These are phyloP conservation scores for Clitopilus hobsonii DNA, from an alignment of 768 basidiomycete species.

Conservation along the genomic window DNA sequence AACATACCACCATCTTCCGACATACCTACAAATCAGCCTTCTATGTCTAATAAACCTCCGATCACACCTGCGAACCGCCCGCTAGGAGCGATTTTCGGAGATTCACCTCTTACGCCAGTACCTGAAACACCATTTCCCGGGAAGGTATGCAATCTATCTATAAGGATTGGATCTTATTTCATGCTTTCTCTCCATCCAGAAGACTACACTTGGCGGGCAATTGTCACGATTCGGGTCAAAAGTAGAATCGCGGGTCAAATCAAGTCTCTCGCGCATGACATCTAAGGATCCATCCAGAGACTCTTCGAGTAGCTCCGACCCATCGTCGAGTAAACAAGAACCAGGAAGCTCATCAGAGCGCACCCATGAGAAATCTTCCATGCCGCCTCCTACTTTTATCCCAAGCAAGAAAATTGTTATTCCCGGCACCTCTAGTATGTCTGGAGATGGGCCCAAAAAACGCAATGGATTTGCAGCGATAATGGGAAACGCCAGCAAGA, in stretches of 20 bases:
- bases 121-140: conserved; percentile 39
- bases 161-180: not conserved
- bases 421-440: conserved; percentile 3
- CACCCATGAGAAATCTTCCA: conserved; percentile 7
- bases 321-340: not conserved
- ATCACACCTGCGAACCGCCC: conserved; percentile 15
- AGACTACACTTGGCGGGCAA: not conserved
- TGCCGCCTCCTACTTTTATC: conserved; percentile 12
- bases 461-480: conserved; percentile 28
- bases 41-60: conserved; percentile 12
- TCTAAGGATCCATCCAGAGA: not conserved
- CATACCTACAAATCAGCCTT: not conserved
- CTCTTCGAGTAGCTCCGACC: not conserved
- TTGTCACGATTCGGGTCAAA: not conserved
- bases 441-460: conserved; percentile 14
- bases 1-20: not conserved
- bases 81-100: conserved; percentile 13
- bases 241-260: not conserved
- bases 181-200: not conserved
- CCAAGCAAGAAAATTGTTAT: not conserved
- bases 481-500: conserved; percentile 23
- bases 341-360: not conserved
- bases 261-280: not conserved
- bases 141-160: conserved; percentile 3
- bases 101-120: conserved; percentile 48